These are phyloP conservation scores for Phialophora expanda DNA, from an alignment of 2,329 filamentous ascomycete genomes.

Conservation along the genomic window DNA sequence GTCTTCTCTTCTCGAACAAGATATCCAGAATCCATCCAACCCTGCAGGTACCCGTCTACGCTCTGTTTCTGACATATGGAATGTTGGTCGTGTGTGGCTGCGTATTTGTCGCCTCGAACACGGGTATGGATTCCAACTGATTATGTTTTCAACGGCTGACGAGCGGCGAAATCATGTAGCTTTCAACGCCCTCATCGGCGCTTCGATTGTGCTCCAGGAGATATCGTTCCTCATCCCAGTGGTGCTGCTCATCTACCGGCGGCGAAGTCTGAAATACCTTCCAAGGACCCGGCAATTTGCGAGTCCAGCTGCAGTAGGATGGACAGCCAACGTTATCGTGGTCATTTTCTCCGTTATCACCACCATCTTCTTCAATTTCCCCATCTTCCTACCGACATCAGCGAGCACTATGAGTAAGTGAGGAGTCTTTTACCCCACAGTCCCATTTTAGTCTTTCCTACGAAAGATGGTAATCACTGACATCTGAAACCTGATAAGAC, in stretches of 20 bases:
- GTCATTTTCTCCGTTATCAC: conserved; percentile 42
- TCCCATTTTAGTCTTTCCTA: not conserved
- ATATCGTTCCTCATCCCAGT: conserved; percentile 55
- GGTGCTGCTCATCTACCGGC: conserved; percentile 18
- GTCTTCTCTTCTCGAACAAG: conserved; percentile 42
- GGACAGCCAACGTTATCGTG: conserved; percentile 42
- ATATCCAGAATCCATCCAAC: conserved; percentile 32
- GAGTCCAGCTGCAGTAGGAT: conserved; percentile 13
- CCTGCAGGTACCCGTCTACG: conserved; percentile 39
- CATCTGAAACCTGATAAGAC: conserved; percentile 13
- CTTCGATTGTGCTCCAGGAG: conserved; percentile 62
- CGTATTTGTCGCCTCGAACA: conserved; percentile 33
- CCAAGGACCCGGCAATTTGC: conserved; percentile 18
- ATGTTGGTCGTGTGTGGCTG: conserved; percentile 41
- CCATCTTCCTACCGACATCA: conserved; percentile 18
- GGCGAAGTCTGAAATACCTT: conserved; percentile 17
- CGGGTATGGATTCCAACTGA: conserved; percentile 9
- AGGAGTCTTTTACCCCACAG: not conserved
- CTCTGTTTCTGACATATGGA: conserved; percentile 35
- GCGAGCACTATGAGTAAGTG: conserved; percentile 28
- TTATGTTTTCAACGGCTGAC: conserved; percentile 50
- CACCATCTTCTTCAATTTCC: conserved; percentile 28
- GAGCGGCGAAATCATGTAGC: conserved; percentile 41
- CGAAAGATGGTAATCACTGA: not conserved
- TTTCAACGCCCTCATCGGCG: conserved; percentile 63